These are phyloP conservation scores for Ichthyophthirius multifiliis DNA, from an alignment of 169 alveolate species.

Conservation along the genomic window DNA sequence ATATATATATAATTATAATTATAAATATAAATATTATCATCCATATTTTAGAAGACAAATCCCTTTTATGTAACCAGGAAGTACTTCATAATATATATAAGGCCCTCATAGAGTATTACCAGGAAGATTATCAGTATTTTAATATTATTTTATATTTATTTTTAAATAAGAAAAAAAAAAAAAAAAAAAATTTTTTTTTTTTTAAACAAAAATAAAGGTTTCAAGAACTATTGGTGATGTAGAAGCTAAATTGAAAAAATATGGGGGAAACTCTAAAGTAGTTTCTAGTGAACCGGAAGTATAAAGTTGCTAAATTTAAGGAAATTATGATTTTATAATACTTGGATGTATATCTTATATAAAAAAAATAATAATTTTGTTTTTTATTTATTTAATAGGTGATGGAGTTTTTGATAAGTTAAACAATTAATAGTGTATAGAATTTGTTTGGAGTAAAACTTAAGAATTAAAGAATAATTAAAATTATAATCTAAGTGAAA, in stretches of 20 bases:
- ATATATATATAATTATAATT: neutral
- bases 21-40: neutral
- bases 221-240: slow-evolving; percentile 81
- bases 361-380: neutral
- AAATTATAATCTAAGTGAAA: slow-evolving; percentile 22
- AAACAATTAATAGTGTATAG: slow-evolving; percentile 42
- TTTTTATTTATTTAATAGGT: slow-evolving; percentile 9
- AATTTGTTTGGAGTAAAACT: slow-evolving; percentile 40
- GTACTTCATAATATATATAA: slow-evolving; percentile 34
- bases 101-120: slow-evolving; percentile 88
- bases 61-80: neutral
- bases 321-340: slow-evolving; percentile 62
- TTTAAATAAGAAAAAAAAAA: slow-evolving; percentile 33
- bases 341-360: slow-evolving; percentile 47
- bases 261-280: slow-evolving; percentile 74
- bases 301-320: slow-evolving; percentile 36
- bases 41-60: slow-evolving; percentile 33
- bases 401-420: slow-evolving; percentile 62
- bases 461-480: slow-evolving; percentile 23
- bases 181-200: slow-evolving; percentile 29
- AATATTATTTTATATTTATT: neutral
- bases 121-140: slow-evolving; percentile 76
- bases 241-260: slow-evolving; percentile 62
- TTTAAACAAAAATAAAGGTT: neutral
- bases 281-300: slow-evolving; percentile 72